Percentiles rank a stretch among this genome's conserved stretches.
phyloP scores from a whole-genome alignment of 2,329 filamentous ascomycete genomes.

The Taxawa tesnikishii region DNA sequence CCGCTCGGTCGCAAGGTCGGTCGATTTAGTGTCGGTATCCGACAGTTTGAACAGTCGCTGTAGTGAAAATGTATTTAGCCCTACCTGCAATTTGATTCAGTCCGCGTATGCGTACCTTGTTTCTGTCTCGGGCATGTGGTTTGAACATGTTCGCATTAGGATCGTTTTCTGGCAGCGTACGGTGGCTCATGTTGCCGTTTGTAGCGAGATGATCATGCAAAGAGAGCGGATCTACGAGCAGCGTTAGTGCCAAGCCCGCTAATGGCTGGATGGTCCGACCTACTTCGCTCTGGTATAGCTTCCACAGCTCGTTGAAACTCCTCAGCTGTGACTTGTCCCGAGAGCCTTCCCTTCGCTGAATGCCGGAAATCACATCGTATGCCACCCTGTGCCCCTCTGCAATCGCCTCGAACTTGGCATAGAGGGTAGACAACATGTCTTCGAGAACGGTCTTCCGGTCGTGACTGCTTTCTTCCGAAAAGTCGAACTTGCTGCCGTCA shows the following conservation, averaged over 20 bases:
- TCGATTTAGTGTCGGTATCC: slow-evolving; percentile 69
- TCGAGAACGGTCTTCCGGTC: slow-evolving; percentile 76
- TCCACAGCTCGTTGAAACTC: slow-evolving; percentile 95
- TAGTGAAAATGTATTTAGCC: slow-evolving; percentile 23
- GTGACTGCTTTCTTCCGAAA: slow-evolving; percentile 17
- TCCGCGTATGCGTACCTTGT: too few relatives aligned
- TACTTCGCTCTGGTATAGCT: slow-evolving; percentile 95
- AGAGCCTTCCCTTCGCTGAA: slow-evolving; percentile 66
- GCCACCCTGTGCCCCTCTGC: slow-evolving; percentile 89
- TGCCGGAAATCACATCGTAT: slow-evolving; percentile 79
- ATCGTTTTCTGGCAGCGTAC: slow-evolving; percentile 36
- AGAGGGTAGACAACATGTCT: slow-evolving; percentile 82
- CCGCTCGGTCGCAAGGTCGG: slow-evolving; percentile 69
- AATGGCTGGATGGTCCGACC: too few relatives aligned
- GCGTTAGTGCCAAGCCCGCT: too few relatives aligned
- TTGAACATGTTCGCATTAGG: slow-evolving; percentile 40
- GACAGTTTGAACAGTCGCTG: slow-evolving; percentile 75
- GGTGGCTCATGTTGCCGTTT: slow-evolving; percentile 61
- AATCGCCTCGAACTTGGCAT: slow-evolving; percentile 94
- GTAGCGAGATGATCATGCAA: slow-evolving; percentile 94
- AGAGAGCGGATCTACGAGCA: too few relatives aligned
- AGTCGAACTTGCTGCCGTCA: slow-evolving; percentile 38
- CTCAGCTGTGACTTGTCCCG: slow-evolving; percentile 56
- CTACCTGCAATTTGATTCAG: not conserved
- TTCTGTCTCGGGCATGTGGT: slow-evolving; percentile 34